Evolutionary conservation across 192 early-diverging fungal genomes (phyloP).

Genomic region (Backusella mclennaniae): DNA sequence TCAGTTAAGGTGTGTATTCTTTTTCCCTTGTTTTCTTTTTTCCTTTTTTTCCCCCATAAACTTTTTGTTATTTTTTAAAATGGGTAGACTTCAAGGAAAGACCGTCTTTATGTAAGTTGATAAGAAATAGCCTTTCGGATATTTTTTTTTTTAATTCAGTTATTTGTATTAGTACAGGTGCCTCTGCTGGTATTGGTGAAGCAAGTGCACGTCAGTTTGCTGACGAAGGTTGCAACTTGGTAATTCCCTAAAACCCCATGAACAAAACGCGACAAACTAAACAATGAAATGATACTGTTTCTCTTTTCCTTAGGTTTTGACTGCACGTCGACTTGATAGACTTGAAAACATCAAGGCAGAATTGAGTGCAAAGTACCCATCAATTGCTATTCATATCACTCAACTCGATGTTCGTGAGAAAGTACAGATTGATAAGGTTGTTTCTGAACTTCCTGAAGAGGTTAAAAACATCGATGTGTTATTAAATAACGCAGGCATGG

Average conservation of each 20-base stretch:
- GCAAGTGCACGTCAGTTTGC: slow-evolving; percentile 71
- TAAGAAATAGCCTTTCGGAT: not conserved
- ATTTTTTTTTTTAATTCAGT: not conserved
- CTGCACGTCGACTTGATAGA: slow-evolving; percentile 65
- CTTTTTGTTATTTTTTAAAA: slow-evolving; percentile 6
- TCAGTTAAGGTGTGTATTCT: not conserved
- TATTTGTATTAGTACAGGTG: slow-evolving; percentile 53
- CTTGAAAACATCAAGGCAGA: slow-evolving; percentile 57
- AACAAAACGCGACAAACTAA: not conserved
- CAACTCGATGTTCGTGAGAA: slow-evolving; percentile 72
- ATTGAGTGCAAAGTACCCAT: slow-evolving; percentile 45
- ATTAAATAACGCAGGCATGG: slow-evolving; percentile 86
- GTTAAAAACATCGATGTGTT: slow-evolving; percentile 74
- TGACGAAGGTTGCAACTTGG: slow-evolving; percentile 55
- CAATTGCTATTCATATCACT: slow-evolving; percentile 55
- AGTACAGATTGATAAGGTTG: slow-evolving; percentile 44
- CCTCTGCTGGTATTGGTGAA: slow-evolving; percentile 69
- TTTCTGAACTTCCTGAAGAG: slow-evolving; percentile 50
- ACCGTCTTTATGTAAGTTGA: slow-evolving; percentile 33
- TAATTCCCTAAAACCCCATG: slow-evolving; percentile 13
- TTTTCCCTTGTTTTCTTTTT: not conserved
- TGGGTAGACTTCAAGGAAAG: slow-evolving; percentile 37
- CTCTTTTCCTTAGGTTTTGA: slow-evolving; percentile 39
- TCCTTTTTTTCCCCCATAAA: not conserved
- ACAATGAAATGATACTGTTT: not conserved